Percentiles rank a stretch among this genome's conserved stretches.
Conservation (phyloP, 2,329 filamentous ascomycete genomes). For the Hypoxylon sp. region DNA sequence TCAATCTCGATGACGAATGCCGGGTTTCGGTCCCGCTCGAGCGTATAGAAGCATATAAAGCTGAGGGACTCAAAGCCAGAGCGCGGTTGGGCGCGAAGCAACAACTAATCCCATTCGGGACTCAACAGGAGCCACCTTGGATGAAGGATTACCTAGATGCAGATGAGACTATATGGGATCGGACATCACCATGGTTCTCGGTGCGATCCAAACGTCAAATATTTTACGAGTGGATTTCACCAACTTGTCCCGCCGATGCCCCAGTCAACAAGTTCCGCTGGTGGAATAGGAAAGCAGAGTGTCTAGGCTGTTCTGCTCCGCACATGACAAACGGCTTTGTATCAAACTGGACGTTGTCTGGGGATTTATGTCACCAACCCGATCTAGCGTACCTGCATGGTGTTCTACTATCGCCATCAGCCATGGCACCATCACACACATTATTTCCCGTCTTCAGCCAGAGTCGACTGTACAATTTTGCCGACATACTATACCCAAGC, state of each 20-base stretch:
- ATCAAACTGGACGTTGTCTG: slow-evolving; percentile 51
- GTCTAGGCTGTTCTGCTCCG: slow-evolving; percentile 47
- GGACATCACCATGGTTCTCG: slow-evolving; percentile 40
- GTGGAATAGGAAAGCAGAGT: slow-evolving; percentile 51
- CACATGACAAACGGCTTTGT: slow-evolving; percentile 53
- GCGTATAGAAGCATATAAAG: slow-evolving; percentile 50
- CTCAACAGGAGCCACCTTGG: slow-evolving; percentile 39
- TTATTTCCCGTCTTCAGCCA: slow-evolving; percentile 65
- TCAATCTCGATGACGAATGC: slow-evolving; percentile 61
- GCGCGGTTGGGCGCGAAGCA: slow-evolving; percentile 41
- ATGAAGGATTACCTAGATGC: slow-evolving; percentile 35
- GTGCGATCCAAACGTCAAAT: slow-evolving; percentile 44
- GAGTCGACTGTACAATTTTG: slow-evolving; percentile 62
- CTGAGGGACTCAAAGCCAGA: slow-evolving; percentile 36
- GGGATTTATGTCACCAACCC: slow-evolving; percentile 61
- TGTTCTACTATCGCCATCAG: slow-evolving; percentile 57
- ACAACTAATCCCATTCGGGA: slow-evolving; percentile 36
- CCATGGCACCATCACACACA: slow-evolving; percentile 53
- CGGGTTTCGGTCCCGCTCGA: slow-evolving; percentile 56
- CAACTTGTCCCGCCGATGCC: slow-evolving; percentile 57
- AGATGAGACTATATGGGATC: slow-evolving; percentile 39
- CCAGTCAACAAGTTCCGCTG: slow-evolving; percentile 52
- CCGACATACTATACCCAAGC: slow-evolving; percentile 58
- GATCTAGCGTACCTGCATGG: slow-evolving; percentile 60
- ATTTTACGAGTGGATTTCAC: slow-evolving; percentile 49